A percentile compares a stretch with the other conserved stretches of the same genome.
These are phyloP conservation scores for Lactarius indigo DNA, from an alignment of 768 basidiomycete genomes.

Conservation along the genomic window DNA sequence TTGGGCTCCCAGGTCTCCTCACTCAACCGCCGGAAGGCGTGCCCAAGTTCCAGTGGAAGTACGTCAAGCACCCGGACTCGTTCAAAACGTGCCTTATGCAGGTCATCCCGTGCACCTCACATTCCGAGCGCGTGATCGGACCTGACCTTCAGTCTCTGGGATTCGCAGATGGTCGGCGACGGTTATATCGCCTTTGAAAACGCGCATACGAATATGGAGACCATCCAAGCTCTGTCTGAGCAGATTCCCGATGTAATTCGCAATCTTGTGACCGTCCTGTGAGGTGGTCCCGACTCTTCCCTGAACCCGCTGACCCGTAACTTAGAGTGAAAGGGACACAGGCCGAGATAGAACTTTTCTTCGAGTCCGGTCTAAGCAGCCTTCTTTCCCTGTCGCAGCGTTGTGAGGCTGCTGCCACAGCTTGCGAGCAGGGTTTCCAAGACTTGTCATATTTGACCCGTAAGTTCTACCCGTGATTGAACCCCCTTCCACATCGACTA, in stretches of 20 bases:
- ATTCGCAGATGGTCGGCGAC: slow-evolving; percentile 10
- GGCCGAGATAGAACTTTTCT: background rate
- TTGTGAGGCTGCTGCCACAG: background rate
- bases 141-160: background rate
- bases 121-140: background rate
- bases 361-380: background rate
- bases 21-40: background rate
- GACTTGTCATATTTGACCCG: background rate
- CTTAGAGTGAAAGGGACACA: background rate
- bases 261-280: slow-evolving; percentile 3
- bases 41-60: slow-evolving; percentile 11
- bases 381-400: background rate
- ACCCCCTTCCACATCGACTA: background rate
- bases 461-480: background rate
- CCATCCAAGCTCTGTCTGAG: slow-evolving; percentile 8
- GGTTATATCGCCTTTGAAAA: slow-evolving; percentile 17
- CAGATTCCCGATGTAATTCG: slow-evolving; percentile 17
- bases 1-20: background rate
- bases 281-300: background rate
- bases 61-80: slow-evolving; percentile 16
- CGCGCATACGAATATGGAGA: slow-evolving; percentile 14
- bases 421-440: slow-evolving; percentile 1
- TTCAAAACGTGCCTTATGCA: slow-evolving; percentile 22
- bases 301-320: background rate
- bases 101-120: background rate